Evolutionary conservation across 768 basidiomycete genomes (phyloP).

Genomic region (Suillus subalutaceus): DNA sequence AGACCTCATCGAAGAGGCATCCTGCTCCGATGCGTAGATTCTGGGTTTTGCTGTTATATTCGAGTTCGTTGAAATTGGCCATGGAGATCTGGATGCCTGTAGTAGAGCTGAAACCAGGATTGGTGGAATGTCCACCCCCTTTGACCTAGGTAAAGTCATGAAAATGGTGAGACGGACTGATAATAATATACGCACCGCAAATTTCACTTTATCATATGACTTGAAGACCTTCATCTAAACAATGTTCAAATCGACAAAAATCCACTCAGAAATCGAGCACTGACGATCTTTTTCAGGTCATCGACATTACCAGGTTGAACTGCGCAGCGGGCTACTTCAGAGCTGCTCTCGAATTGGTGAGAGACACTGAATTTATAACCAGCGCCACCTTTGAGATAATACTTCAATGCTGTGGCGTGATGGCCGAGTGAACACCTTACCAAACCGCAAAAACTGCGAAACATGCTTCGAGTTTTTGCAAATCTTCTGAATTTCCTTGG

Average conservation of each 20-base stretch:
- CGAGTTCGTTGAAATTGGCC: constrained; percentile 27
- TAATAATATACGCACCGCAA: background rate
- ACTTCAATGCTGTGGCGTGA: background rate
- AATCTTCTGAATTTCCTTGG: background rate
- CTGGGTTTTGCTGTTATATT: constrained; percentile 14
- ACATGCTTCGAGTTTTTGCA: background rate
- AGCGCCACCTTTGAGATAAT: background rate
- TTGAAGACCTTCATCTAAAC: background rate
- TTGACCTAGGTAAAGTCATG: constrained; percentile 28
- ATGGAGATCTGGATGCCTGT: constrained; percentile 33
- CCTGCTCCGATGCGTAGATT: constrained; percentile 31
- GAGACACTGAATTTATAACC: constrained; percentile 1
- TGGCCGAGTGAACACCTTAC: background rate
- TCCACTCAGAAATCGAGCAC: background rate
- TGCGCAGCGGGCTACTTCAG: background rate
- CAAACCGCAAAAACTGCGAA: constrained; percentile 1
- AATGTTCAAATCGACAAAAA: background rate
- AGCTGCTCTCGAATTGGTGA: constrained; percentile 2
- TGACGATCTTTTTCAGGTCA: background rate
- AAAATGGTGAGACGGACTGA: background rate
- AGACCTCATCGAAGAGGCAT: constrained; percentile 32
- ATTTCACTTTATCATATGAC: background rate
- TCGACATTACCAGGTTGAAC: background rate
- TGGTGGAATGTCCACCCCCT: constrained; percentile 34
- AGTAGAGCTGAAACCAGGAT: constrained; percentile 36